These are phyloP conservation scores for Tulasnella sp. DNA, from an alignment of 768 basidiomycete genomes.

Conservation along the genomic window DNA sequence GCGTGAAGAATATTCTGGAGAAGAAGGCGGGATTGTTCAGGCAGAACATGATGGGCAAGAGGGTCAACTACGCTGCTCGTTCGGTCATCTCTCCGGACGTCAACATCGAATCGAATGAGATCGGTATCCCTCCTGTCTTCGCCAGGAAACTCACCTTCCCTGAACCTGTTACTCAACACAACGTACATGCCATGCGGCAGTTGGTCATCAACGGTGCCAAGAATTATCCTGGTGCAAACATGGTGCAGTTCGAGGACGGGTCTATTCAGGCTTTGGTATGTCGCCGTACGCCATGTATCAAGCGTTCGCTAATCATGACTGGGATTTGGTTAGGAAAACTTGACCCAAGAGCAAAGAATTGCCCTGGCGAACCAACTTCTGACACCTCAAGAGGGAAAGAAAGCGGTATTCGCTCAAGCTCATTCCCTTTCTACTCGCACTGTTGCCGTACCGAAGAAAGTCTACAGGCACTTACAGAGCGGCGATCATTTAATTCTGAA, in stretches of 20 bases:
- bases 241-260: constrained; percentile 95
- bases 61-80: constrained; percentile 97
- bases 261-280: constrained; percentile 75
- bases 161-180: constrained; percentile 90
- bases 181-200: constrained; percentile 82
- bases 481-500: constrained; percentile 95
- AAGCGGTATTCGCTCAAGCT: constrained; percentile 40
- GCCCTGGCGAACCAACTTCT: constrained; percentile 94
- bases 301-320: not conserved
- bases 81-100: constrained; percentile 99
- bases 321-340: constrained; percentile 60
- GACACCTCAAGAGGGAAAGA: constrained; percentile 75
- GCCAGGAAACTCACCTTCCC: constrained; percentile 96
- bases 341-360: constrained; percentile 82
- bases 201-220: constrained; percentile 88
- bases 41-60: constrained; percentile 99
- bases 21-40: constrained; percentile 99
- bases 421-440: constrained; percentile 72
- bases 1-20: constrained; percentile 94
- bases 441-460: constrained; percentile 88
- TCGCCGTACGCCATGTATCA: not conserved
- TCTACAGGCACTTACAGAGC: constrained; percentile 89
- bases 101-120: constrained; percentile 98
- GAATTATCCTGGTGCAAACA: constrained; percentile 85
- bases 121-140: constrained; percentile 96